A percentile compares a stretch with the other conserved stretches of the same genome.
Conservation (phyloP, 441 rosid species). For the Populus tomentosa region DNA sequence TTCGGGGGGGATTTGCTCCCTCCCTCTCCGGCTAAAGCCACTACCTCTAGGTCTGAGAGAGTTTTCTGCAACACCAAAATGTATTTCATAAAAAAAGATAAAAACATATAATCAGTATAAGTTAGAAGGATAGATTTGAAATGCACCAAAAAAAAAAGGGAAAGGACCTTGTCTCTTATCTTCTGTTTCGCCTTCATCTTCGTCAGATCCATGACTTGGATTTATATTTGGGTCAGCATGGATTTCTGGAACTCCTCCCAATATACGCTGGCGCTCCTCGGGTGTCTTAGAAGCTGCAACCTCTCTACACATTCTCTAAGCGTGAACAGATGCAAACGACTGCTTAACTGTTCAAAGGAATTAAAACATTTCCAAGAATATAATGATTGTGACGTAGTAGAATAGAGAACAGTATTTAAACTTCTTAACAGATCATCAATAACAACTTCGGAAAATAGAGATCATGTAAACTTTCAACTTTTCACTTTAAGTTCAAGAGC, state of each 20-base stretch:
- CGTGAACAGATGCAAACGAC: constrained; percentile 66
- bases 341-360: constrained; percentile 11
- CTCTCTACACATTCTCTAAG: constrained; percentile 99
- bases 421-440: background rate
- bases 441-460: background rate
- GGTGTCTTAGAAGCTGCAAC: constrained; percentile 83
- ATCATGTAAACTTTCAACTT: background rate
- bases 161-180: constrained; percentile 65
- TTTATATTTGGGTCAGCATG: constrained; percentile 96
- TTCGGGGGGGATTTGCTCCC: too few relatives aligned
- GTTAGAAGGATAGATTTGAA: too few relatives aligned
- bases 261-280: constrained; percentile 85
- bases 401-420: background rate
- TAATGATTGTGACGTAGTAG: background rate
- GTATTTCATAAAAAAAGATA: too few relatives aligned
- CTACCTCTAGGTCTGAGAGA: too few relatives aligned
- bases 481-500: background rate
- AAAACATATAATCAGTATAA: too few relatives aligned
- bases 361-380: background rate
- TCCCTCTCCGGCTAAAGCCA: too few relatives aligned
- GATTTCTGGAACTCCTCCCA: constrained; percentile 81
- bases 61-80: too few relatives aligned
- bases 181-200: constrained; percentile 63
- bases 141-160: background rate
- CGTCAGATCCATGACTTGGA: constrained; percentile 90